phyloP scores from a whole-genome alignment of 2,329 filamentous ascomycete species.

The Exophiala phaeomuriformis region DNA sequence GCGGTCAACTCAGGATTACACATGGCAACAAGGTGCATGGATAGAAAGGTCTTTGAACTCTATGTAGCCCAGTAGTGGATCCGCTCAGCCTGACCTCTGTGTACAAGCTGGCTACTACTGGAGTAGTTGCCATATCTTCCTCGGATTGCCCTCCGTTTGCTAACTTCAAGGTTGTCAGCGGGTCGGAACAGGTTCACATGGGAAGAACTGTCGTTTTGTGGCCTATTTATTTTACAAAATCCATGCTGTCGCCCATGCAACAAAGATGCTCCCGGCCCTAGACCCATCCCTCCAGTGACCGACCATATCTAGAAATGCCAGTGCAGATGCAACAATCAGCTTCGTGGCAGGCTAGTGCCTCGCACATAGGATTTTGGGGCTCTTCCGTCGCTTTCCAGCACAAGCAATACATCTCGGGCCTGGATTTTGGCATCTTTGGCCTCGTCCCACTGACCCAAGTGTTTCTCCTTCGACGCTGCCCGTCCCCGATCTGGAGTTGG shows the following conservation, averaged over 20 bases:
- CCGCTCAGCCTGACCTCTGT: too few relatives aligned
- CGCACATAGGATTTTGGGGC: constrained; percentile 39
- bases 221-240: constrained; percentile 14
- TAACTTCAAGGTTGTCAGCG: background rate
- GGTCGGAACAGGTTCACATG: background rate
- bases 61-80: too few relatives aligned
- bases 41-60: too few relatives aligned
- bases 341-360: constrained; percentile 31
- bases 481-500: constrained; percentile 17
- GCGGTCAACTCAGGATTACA: too few relatives aligned
- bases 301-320: constrained; percentile 20
- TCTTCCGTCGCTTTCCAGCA: constrained; percentile 68
- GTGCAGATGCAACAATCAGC: constrained; percentile 10
- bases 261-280: background rate
- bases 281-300: background rate
- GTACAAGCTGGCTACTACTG: too few relatives aligned
- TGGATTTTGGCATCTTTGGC: constrained; percentile 73
- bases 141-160: too few relatives aligned
- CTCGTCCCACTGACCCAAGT: constrained; percentile 69
- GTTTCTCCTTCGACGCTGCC: constrained; percentile 42
- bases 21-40: too few relatives aligned
- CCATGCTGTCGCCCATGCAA: background rate
- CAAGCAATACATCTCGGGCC: constrained; percentile 71
- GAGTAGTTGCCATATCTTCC: too few relatives aligned
- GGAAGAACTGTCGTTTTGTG: background rate